phyloP scores from a whole-genome alignment of 805 yeast genomes.

The Nakazawaea anatomiae region DNA sequence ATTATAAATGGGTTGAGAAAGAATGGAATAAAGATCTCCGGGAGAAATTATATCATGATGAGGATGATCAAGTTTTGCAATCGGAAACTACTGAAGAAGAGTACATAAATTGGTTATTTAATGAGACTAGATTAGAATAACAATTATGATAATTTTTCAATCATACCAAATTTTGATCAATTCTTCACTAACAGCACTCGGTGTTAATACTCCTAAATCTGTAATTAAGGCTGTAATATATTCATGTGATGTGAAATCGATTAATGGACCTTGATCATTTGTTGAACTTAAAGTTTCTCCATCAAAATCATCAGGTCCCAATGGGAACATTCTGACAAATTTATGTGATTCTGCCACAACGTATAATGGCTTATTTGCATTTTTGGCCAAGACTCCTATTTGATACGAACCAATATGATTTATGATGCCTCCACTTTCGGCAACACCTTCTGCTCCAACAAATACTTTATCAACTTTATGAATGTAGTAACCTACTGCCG shows the following conservation, averaged over 20 bases:
- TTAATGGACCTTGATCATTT: slow-evolving; percentile 44
- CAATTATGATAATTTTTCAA: slow-evolving; percentile 20
- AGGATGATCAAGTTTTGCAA: slow-evolving; percentile 16
- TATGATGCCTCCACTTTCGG: slow-evolving; percentile 97
- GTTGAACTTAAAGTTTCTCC: slow-evolving; percentile 36
- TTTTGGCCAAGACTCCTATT: slow-evolving; percentile 86
- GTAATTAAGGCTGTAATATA: slow-evolving; percentile 93
- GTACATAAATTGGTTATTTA: slow-evolving; percentile 24
- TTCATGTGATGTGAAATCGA: slow-evolving; percentile 95
- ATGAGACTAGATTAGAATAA: slow-evolving; percentile 13
- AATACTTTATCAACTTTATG: slow-evolving; percentile 89
- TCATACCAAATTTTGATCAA: slow-evolving; percentile 98
- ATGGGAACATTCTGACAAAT: slow-evolving; percentile 92
- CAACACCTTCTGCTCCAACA: slow-evolving; percentile 99
- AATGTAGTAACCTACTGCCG: slow-evolving; percentile 89
- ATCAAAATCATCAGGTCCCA: slow-evolving; percentile 86
- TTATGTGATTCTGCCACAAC: slow-evolving; percentile 94
- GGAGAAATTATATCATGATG: slow-evolving; percentile 15
- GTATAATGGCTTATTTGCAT: slow-evolving; percentile 87
- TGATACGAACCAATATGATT: slow-evolving; percentile 94
- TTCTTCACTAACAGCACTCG: slow-evolving; percentile 98
- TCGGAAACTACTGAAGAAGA: slow-evolving; percentile 23
- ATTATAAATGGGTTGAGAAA: slow-evolving; percentile 36
- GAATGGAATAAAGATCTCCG: slow-evolving; percentile 22
- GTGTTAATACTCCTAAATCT: slow-evolving; percentile 93